Percentiles rank a stretch among this genome's conserved stretches.
Evolutionary conservation across 108 stramenopile species (phyloP).

Genomic region (Fistulifera pelliculosa): DNA sequence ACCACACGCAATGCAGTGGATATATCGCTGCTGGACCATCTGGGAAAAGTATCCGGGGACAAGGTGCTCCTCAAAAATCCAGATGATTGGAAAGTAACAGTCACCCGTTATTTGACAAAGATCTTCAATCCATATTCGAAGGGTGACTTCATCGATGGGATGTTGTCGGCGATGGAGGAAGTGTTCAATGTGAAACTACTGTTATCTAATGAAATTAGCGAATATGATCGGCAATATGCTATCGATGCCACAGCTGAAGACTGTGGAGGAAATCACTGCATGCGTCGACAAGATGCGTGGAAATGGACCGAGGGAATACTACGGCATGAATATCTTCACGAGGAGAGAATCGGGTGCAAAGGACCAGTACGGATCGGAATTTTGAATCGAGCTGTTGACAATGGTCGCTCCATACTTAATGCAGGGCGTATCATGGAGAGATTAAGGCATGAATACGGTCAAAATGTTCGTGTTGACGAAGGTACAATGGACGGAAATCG

Average conservation of each 20-base stretch:
- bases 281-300: background rate
- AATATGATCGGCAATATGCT: constrained; percentile 9
- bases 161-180: constrained; percentile 10
- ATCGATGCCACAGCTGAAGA: background rate
- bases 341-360: constrained; percentile 7
- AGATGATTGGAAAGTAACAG: no score
- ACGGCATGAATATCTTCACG: background rate
- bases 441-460: constrained; percentile 6
- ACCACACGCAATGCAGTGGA: constrained; percentile 34
- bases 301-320: background rate
- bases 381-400: constrained; percentile 20
- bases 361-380: constrained; percentile 18
- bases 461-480: constrained; percentile 3
- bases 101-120: background rate
- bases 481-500: constrained; percentile 18
- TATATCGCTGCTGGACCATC: constrained; percentile 24
- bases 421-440: background rate
- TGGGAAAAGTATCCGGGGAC: constrained; percentile 13
- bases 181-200: constrained; percentile 6
- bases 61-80: constrained; percentile 4
- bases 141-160: constrained; percentile 10
- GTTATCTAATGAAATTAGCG: constrained; percentile 5
- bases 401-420: constrained; percentile 17
- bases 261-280: no score
- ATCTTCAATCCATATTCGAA: constrained; percentile 16